Evolutionary conservation across 2,329 filamentous ascomycete genomes (phyloP).

Genomic region (Fusarium sp.): DNA sequence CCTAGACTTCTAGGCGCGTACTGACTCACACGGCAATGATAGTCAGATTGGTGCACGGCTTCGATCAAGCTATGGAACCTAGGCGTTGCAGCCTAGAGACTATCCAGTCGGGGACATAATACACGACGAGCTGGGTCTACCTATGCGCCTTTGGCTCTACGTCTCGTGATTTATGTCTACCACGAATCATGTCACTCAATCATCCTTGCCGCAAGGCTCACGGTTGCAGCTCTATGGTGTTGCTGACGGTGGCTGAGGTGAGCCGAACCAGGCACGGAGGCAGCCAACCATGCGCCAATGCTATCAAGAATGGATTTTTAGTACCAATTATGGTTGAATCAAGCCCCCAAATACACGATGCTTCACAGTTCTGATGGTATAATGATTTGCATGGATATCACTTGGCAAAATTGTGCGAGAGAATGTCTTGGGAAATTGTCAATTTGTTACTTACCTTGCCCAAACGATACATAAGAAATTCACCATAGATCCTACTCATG

Average conservation of each 20-base stretch:
- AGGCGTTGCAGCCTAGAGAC: constrained; percentile 23
- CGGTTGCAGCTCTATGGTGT: background rate
- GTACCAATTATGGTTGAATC: no score
- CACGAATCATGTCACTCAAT: no score
- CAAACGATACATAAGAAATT: background rate
- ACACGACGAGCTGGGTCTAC: no score
- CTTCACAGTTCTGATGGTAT: no score
- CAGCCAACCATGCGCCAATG: background rate
- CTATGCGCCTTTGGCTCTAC: no score
- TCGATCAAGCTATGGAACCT: constrained; percentile 3
- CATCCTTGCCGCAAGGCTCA: no score
- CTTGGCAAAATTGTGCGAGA: no score
- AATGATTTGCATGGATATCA: no score
- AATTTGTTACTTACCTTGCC: background rate
- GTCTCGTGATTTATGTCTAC: no score
- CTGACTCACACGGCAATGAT: constrained; percentile 25
- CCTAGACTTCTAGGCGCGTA: background rate
- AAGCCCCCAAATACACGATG: background rate
- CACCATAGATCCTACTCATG: background rate
- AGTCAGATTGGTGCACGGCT: constrained; percentile 6
- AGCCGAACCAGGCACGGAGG: background rate
- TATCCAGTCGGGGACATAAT: background rate
- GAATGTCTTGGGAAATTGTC: background rate
- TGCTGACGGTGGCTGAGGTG: constrained; percentile 8
- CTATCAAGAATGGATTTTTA: no score